Evolutionary conservation across 177 flowering plant species (phyloP).

Genomic region (Vitis hybrid): DNA sequence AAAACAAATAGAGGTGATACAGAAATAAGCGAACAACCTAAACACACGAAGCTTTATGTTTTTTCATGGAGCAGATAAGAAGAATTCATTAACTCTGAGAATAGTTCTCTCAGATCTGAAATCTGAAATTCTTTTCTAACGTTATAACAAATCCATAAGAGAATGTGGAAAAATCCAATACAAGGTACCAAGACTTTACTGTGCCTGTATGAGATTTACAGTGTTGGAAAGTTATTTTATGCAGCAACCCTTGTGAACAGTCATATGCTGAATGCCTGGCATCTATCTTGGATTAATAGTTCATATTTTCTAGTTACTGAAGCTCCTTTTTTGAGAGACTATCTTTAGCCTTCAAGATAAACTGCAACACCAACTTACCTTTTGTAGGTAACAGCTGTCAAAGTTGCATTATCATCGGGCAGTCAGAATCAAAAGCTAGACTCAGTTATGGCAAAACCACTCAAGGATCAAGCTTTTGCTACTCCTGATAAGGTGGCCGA

Average conservation of each 20-base stretch:
- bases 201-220: too few relatives aligned
- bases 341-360: not conserved
- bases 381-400: conserved; percentile 86
- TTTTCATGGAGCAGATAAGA: not conserved
- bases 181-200: too few relatives aligned
- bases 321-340: not conserved
- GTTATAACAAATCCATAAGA: too few relatives aligned
- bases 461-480: conserved; percentile 94
- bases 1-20: not conserved
- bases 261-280: too few relatives aligned
- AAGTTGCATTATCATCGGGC: conserved; percentile 81
- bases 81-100: not conserved
- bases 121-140: not conserved
- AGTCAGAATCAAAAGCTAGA: conserved; percentile 61
- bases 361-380: not conserved
- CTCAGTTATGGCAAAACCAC: conserved; percentile 65
- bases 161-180: too few relatives aligned
- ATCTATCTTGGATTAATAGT: too few relatives aligned
- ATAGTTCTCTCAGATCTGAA: not conserved
- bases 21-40: not conserved
- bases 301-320: not conserved
- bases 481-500: conserved; percentile 92
- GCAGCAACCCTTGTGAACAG: too few relatives aligned
- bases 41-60: not conserved
- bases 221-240: too few relatives aligned